phyloP scores from a whole-genome alignment of 768 basidiomycete genomes.

The Termitomyces sp. region DNA sequence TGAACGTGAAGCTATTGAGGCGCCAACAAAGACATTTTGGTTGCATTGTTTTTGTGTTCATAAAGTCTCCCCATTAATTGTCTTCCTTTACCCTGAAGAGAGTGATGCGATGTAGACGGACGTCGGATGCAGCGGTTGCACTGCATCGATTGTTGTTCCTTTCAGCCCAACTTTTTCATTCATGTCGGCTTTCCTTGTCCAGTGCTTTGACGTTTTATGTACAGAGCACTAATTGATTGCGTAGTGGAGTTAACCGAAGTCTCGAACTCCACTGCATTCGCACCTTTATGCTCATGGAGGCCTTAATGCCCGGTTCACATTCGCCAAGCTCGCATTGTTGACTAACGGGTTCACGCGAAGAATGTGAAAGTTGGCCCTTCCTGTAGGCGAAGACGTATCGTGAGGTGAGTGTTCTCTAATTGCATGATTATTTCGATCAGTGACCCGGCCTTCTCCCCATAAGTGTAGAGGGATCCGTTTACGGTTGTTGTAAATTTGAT shows the following conservation, averaged over 20 bases:
- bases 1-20: background rate
- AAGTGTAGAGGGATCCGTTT: constrained; percentile 19
- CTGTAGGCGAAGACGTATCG: constrained; percentile 2
- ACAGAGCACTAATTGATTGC: constrained; percentile 15
- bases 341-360: constrained; percentile 13
- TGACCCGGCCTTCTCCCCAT: constrained; percentile 20
- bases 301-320: constrained; percentile 15
- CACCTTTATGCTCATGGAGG: constrained; percentile 10
- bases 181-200: constrained; percentile 9
- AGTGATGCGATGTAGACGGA: constrained; percentile 18
- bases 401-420: constrained; percentile 9
- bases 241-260: constrained; percentile 12
- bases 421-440: constrained; percentile 16
- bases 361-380: constrained; percentile 10
- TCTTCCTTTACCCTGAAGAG: constrained; percentile 5
- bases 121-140: constrained; percentile 4
- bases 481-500: constrained; percentile 20
- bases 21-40: background rate
- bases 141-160: constrained; percentile 5
- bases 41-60: constrained; percentile 1
- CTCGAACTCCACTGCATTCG: constrained; percentile 5
- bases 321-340: constrained; percentile 11
- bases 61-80: background rate
- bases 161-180: constrained; percentile 7
- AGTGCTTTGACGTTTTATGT: constrained; percentile 16